Evolutionary conservation across 768 basidiomycete species (phyloP), one percentile per base, ranked within the genome.

Genomic region (Cystofilobasidium capitatum): DNA sequence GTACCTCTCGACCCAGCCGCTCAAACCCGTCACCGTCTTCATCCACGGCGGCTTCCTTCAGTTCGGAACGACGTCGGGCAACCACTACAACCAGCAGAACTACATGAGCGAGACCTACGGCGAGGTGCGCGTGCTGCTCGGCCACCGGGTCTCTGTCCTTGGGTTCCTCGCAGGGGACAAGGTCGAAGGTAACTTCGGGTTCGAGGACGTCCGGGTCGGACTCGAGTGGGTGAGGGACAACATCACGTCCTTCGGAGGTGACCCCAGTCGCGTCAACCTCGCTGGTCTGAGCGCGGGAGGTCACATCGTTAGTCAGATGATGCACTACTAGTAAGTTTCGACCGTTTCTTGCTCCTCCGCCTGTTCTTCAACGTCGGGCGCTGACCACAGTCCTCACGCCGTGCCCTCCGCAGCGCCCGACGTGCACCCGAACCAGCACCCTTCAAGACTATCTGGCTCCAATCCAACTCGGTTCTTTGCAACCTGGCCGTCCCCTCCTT

Each of bases 141-240:
- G 63, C 20, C 57, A 66, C 58, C 57, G 65, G 24, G 65, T 66
- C 2, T 54, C 54, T n/a, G 87, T 82, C 0, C 86, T 89, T 71
- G 88, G 88, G 0, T 90, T 88, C 72, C 77, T 90, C 26, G 87
- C 86, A 0, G 81, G 81, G 70, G 84, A 86, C 54, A 75, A 77
- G 47, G 74, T 89, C 55, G 78, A 79, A 20, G 88, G 88, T 3
- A 90, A 89, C 72, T 89, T 85, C 74, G 88, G 88, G 0, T 89
- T 89, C 79, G 89, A 88, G 75, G 88, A 89, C 72, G 87, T 87
- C 72, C 89, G 88, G 88, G 72, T 87, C 24, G 88, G 84, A 0
- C 73, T 89, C n/a, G 78, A 82, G 71, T 89, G 88, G 87, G 78
- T 89, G 31, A 82, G 79, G 55, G 82, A 82, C 22, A 87, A 89